A percentile compares a stretch with the other conserved stretches of the same genome.
phyloP scores from a whole-genome alignment of 352 stramenopile genomes.

The Thalassiosira oceanica region DNA sequence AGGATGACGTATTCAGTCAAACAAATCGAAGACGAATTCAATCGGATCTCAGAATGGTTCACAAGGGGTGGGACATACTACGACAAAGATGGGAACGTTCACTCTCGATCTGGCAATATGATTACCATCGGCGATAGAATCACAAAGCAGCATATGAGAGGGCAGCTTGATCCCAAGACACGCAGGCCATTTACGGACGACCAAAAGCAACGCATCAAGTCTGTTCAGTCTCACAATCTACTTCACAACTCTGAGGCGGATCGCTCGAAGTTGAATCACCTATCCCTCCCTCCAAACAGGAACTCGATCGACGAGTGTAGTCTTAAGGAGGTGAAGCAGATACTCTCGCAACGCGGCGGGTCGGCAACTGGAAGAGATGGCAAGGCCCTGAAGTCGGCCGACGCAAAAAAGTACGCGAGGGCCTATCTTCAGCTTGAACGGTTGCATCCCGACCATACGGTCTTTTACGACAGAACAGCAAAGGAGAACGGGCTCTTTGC shows the following conservation, averaged over 20 bases:
- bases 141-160: constrained; percentile 1
- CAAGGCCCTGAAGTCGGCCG: not conserved
- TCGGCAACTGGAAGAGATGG: constrained; percentile 1
- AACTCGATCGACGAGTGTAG: not conserved
- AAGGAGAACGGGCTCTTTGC: constrained; percentile 16
- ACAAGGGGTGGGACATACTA: constrained; percentile 3
- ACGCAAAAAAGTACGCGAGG: not conserved
- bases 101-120: not conserved
- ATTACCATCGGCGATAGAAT: not conserved
- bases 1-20: not conserved
- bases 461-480: constrained; percentile 11
- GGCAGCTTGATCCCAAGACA: constrained; percentile 7
- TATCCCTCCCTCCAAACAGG: constrained; percentile 10
- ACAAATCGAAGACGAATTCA: constrained; percentile 8
- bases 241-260: constrained; percentile 17
- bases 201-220: constrained; percentile 3
- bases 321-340: constrained; percentile 1
- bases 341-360: constrained; percentile 4
- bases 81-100: constrained; percentile 5
- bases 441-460: not conserved
- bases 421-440: constrained; percentile 7
- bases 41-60: constrained; percentile 17
- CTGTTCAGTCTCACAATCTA: constrained; percentile 13
- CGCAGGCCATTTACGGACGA: not conserved
- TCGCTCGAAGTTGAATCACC: not conserved